These are phyloP conservation scores for Agaricus subrufescens DNA, from an alignment of 768 basidiomycete genomes.

Conservation along the genomic window DNA sequence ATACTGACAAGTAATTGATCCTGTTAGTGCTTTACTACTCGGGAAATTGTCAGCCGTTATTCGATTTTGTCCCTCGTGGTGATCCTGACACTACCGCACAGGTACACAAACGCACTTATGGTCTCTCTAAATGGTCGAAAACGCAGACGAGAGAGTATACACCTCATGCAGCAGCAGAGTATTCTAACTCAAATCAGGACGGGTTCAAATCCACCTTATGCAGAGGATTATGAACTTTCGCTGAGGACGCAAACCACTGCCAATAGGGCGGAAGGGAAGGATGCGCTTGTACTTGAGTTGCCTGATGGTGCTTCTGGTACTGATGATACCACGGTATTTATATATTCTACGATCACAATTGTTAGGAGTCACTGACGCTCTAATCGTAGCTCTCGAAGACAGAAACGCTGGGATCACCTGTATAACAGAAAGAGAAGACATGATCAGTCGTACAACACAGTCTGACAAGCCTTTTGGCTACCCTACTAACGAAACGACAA, in stretches of 20 bases:
- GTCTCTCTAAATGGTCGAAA: slow-evolving; percentile 7
- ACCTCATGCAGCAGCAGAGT: background rate
- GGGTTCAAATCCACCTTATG: background rate
- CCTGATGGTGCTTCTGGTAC: background rate
- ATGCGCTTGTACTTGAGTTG: background rate
- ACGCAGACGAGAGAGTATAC: slow-evolving; percentile 3
- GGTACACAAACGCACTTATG: slow-evolving; percentile 8
- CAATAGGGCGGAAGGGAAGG: background rate
- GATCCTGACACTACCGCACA: background rate
- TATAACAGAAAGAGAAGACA: too few relatives aligned
- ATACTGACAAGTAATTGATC: background rate
- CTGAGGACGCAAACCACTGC: background rate
- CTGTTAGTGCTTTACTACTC: background rate
- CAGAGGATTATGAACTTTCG: background rate
- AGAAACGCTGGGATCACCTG: too few relatives aligned
- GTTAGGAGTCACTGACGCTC: background rate
- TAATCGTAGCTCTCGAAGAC: background rate
- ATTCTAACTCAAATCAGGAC: background rate
- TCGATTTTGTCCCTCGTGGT: too few relatives aligned
- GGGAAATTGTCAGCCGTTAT: slow-evolving; percentile 3
- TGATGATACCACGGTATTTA: background rate
- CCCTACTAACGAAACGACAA: too few relatives aligned
- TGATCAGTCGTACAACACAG: too few relatives aligned
- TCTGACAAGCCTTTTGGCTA: too few relatives aligned
- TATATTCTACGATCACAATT: background rate